Evolutionary conservation across 495 filamentous ascomycete species (phyloP).

Genomic region (Lasiosphaeria ovina): DNA sequence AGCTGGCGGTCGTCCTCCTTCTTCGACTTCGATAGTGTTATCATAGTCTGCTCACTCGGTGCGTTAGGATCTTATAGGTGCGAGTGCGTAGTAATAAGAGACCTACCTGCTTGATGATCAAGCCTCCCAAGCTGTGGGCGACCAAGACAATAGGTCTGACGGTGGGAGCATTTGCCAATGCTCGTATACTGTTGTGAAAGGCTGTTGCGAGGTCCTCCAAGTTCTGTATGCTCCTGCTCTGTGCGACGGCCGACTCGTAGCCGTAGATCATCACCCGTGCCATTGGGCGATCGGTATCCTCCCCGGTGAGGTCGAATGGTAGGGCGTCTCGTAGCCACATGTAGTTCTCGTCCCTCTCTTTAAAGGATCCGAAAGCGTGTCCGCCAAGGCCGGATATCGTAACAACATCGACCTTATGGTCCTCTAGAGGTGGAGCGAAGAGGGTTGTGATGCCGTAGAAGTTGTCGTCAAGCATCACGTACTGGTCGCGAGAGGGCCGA

Average conservation of each 20-base stretch:
- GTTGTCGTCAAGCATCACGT: slow-evolving; percentile 1
- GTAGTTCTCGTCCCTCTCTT: slow-evolving; percentile 13
- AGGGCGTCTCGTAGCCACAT: slow-evolving; percentile 19
- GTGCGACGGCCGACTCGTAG: slow-evolving; percentile 5
- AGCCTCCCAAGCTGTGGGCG: not conserved
- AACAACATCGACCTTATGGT: slow-evolving; percentile 14
- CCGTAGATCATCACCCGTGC: slow-evolving; percentile 12
- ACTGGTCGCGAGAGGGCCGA: not conserved
- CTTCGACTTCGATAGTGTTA: slow-evolving; percentile 4
- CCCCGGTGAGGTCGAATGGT: slow-evolving; percentile 2
- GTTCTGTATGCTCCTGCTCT: slow-evolving; percentile 7
- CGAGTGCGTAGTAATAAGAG: not conserved
- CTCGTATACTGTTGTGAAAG: slow-evolving; percentile 3
- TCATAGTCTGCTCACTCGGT: slow-evolving; percentile 5
- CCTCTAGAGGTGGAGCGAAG: slow-evolving; percentile 5
- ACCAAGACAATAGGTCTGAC: not conserved
- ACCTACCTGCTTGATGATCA: not conserved
- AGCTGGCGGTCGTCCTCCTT: slow-evolving; percentile 2
- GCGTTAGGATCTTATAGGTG: not conserved
- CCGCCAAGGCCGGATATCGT: slow-evolving; percentile 18
- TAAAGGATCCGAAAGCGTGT: slow-evolving; percentile 21
- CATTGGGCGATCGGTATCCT: not conserved
- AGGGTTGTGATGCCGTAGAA: slow-evolving; percentile 14
- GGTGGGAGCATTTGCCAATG: not conserved
- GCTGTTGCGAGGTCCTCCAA: slow-evolving; percentile 13